Conservation (phyloP, 108 stramenopile species). For the Fistulifera pelliculosa region DNA sequence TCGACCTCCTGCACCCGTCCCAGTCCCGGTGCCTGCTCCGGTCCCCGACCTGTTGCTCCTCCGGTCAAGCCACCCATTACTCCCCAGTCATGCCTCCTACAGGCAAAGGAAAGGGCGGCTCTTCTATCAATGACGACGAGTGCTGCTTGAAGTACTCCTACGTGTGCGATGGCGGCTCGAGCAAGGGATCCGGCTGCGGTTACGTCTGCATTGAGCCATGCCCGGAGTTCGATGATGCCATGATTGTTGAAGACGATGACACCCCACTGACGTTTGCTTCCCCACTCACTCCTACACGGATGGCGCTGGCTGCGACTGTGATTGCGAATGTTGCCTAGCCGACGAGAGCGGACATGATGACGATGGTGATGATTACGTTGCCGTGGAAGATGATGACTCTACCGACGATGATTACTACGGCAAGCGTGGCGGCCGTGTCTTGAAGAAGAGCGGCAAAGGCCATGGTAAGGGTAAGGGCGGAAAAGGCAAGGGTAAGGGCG, state of each 20-base stretch:
- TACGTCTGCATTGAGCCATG: not conserved
- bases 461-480: not conserved
- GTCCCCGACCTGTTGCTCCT: not conserved
- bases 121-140: not conserved
- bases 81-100: not conserved
- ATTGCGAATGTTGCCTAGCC: not conserved
- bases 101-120: too few species aligned
- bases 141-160: not conserved
- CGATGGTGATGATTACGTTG: slow-evolving; percentile 3
- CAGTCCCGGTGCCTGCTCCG: not conserved
- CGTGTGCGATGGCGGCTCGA: not conserved
- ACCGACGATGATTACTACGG: slow-evolving; percentile 6
- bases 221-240: not conserved
- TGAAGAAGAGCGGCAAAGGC: slow-evolving; percentile 1
- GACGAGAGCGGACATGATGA: not conserved
- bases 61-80: not conserved
- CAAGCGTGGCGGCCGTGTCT: slow-evolving; percentile 6
- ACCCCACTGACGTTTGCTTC: not conserved
- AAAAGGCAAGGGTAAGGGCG: not conserved
- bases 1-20: not conserved
- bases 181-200: not conserved
- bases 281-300: not conserved
- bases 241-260: not conserved
- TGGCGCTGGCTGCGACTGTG: not conserved
- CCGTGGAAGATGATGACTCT: not conserved